These are phyloP conservation scores for Aquilaria agallochum DNA, from an alignment of 441 rosid species.

Conservation along the genomic window DNA sequence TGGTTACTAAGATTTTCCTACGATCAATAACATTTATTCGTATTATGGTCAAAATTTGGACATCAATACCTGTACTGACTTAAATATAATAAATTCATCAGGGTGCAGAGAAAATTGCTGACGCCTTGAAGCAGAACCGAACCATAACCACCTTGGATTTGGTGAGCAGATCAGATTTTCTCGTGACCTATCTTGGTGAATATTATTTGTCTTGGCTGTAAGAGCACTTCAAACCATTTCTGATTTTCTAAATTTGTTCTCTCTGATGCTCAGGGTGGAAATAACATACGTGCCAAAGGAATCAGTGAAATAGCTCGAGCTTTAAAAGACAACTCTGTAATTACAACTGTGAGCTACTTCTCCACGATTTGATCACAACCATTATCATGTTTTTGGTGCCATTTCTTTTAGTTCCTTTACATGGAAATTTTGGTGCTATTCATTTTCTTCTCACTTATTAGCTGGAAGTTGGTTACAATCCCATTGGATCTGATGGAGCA, in stretches of 20 bases:
- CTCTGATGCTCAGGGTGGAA: constrained; percentile 69
- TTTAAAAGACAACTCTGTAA: constrained; percentile 63
- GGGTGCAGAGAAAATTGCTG: constrained; percentile 89
- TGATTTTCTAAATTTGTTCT: constrained; percentile 9
- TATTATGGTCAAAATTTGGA: constrained; percentile 9
- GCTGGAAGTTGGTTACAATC: constrained; percentile 95
- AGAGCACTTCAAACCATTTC: constrained; percentile 1
- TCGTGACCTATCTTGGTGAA: background rate
- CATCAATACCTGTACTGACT: constrained; percentile 7
- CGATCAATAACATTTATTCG: too few species aligned
- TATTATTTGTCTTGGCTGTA: background rate
- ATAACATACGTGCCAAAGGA: constrained; percentile 81
- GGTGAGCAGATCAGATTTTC: constrained; percentile 43
- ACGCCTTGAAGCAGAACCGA: constrained; percentile 80
- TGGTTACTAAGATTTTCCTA: too few species aligned
- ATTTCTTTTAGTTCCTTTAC: constrained; percentile 8
- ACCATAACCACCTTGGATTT: constrained; percentile 71
- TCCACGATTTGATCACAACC: constrained; percentile 2
- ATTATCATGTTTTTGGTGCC: constrained; percentile 3
- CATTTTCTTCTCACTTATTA: constrained; percentile 22
- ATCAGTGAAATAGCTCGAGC: constrained; percentile 69
- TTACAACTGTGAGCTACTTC: constrained; percentile 58
- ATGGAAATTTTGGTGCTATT: constrained; percentile 13
- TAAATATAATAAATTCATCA: constrained; percentile 24
- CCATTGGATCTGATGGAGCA: constrained; percentile 86